phyloP scores from a whole-genome alignment of 495 filamentous ascomycete genomes.

The Aspergillus egyptiacus region DNA sequence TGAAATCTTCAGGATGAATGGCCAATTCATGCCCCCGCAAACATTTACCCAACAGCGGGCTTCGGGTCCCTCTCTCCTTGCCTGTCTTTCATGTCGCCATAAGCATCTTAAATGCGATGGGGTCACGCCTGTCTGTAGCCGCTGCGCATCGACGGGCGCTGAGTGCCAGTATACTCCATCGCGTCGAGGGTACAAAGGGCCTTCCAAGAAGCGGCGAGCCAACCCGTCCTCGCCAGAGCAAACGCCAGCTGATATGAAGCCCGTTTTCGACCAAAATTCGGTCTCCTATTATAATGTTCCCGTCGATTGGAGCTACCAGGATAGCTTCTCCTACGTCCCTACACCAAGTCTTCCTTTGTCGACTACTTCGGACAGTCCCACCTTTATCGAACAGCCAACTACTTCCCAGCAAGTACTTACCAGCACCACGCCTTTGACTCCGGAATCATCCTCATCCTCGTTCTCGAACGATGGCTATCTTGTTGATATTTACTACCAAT shows the following conservation, averaged over 20 bases:
- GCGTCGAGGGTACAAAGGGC: conserved; percentile 44
- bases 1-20: conserved; percentile 14
- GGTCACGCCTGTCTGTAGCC: conserved; percentile 37
- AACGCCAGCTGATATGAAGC: conserved; percentile 18
- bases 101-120: conserved; percentile 55
- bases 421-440: conserved; percentile 31
- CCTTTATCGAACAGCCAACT: conserved; percentile 17
- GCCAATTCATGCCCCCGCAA: conserved; percentile 14
- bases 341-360: conserved; percentile 18
- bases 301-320: conserved; percentile 28
- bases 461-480: conserved; percentile 36
- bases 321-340: conserved; percentile 22
- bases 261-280: conserved; percentile 15
- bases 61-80: conserved; percentile 41
- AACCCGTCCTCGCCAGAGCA: conserved; percentile 31
- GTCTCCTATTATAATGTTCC: conserved; percentile 22
- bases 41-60: conserved; percentile 14
- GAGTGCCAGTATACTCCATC: conserved; percentile 43
- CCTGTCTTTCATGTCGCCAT: conserved; percentile 53
- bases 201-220: conserved; percentile 43
- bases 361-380: conserved; percentile 22
- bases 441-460: conserved; percentile 37
- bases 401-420: conserved; percentile 18
- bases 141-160: conserved; percentile 29
- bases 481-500: conserved; percentile 42